Evolutionary conservation across 176 grass and related monocot species (phyloP).

Genomic region (Zizania latifolia): DNA sequence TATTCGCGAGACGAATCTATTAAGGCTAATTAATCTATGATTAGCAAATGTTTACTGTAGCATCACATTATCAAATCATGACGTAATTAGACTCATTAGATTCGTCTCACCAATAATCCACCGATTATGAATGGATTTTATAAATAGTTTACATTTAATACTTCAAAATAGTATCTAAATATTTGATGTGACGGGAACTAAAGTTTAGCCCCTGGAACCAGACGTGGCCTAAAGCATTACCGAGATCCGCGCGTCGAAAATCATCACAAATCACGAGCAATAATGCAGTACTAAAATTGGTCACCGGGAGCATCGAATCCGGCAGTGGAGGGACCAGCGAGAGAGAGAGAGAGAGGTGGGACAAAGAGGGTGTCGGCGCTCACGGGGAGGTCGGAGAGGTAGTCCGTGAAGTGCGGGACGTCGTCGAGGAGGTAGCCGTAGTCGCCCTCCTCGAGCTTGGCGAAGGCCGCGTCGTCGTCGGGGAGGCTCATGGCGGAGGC

Average conservation of each 20-base stretch:
- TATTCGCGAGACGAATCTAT: no score
- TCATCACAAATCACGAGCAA: slow-evolving; percentile 1
- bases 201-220: no score
- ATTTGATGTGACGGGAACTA: no score
- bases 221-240: neutral
- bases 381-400: slow-evolving; percentile 65
- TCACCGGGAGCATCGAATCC: neutral
- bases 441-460: slow-evolving; percentile 62
- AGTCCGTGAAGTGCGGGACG: slow-evolving; percentile 82
- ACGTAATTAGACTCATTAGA: no score
- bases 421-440: slow-evolving; percentile 91
- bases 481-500: slow-evolving; percentile 20
- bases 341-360: neutral
- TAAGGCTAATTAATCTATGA: no score
- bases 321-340: neutral
- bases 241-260: neutral
- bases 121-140: no score
- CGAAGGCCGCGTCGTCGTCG: slow-evolving; percentile 36
- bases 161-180: no score
- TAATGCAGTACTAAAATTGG: neutral
- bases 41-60: no score
- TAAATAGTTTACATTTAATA: no score
- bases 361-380: slow-evolving; percentile 14
- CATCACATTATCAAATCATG: no score
- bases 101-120: no score